These are phyloP conservation scores for Neobulgaria alba DNA, from an alignment of 2,329 filamentous ascomycete species.

Conservation along the genomic window DNA sequence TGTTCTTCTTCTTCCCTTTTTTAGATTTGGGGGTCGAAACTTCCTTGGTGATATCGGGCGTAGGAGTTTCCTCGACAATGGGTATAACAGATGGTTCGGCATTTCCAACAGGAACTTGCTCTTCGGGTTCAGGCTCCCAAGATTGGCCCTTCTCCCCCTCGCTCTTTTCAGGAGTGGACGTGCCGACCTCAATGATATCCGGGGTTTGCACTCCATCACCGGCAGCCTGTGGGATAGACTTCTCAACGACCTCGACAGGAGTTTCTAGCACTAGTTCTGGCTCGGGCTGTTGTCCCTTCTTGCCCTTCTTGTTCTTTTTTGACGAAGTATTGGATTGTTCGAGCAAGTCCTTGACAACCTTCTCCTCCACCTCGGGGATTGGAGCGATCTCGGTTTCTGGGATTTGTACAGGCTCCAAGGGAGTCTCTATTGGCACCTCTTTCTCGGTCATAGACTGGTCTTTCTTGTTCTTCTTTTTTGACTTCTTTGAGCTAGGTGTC, in stretches of 20 bases:
- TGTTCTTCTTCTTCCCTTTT: conserved; percentile 5
- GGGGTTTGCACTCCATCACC: background rate
- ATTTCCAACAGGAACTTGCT: background rate
- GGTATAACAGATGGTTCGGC: background rate
- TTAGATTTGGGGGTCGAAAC: conserved; percentile 3
- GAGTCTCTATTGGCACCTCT: too few relatives aligned
- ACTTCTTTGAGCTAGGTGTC: too few relatives aligned
- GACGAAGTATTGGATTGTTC: background rate
- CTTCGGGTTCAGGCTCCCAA: conserved; percentile 1
- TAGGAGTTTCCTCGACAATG: background rate
- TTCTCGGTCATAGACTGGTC: too few relatives aligned
- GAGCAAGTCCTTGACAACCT: background rate
- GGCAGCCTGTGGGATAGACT: background rate
- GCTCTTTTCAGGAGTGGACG: too few relatives aligned
- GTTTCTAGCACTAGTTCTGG: background rate
- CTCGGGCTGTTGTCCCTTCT: background rate
- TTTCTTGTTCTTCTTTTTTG: too few relatives aligned
- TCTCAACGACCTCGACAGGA: background rate
- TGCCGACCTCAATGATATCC: background rate
- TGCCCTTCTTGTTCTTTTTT: background rate
- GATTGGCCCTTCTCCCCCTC: background rate
- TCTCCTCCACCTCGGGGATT: too few relatives aligned
- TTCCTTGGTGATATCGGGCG: conserved; percentile 1
- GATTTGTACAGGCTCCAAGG: too few relatives aligned
- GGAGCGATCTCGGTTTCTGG: too few relatives aligned